Conservation (phyloP, 805 yeast genomes). For the Cyberlindnera mycetangii region DNA sequence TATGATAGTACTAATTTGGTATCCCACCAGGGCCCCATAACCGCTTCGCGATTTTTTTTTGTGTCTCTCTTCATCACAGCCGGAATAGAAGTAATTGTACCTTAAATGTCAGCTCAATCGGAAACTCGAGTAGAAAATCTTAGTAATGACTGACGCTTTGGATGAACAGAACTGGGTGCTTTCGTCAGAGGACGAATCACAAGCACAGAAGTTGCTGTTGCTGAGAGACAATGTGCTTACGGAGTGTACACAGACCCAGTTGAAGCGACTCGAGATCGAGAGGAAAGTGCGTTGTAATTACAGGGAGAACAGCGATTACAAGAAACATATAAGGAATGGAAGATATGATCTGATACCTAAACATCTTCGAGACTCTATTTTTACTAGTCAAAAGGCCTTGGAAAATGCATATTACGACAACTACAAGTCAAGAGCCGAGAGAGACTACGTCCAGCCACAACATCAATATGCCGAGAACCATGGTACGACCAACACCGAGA, state of each 20-base stretch:
- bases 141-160: no score
- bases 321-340: constrained; percentile 23
- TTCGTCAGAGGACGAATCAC: constrained; percentile 2
- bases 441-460: constrained; percentile 8
- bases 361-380: constrained; percentile 14
- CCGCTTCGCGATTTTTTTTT: background rate
- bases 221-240: constrained; percentile 18
- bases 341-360: constrained; percentile 26
- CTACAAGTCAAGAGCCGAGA: constrained; percentile 23
- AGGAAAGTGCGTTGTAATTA: constrained; percentile 21
- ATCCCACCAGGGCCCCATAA: background rate
- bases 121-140: no score
- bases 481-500: background rate
- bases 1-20: no score
- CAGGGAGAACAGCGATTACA: constrained; percentile 20
- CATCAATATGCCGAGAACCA: background rate
- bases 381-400: constrained; percentile 15
- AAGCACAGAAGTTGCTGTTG: constrained; percentile 17
- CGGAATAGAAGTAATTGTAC: background rate
- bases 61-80: background rate
- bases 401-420: constrained; percentile 22
- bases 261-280: constrained; percentile 19
- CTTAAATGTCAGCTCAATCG: no score
- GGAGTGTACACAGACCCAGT: constrained; percentile 1
- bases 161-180: constrained; percentile 4